Evolutionary conservation across 1,284 basidiomycete species (phyloP), one percentile per base, ranked within the genome.

Genomic region (Heterobasidion parviporum): DNA sequence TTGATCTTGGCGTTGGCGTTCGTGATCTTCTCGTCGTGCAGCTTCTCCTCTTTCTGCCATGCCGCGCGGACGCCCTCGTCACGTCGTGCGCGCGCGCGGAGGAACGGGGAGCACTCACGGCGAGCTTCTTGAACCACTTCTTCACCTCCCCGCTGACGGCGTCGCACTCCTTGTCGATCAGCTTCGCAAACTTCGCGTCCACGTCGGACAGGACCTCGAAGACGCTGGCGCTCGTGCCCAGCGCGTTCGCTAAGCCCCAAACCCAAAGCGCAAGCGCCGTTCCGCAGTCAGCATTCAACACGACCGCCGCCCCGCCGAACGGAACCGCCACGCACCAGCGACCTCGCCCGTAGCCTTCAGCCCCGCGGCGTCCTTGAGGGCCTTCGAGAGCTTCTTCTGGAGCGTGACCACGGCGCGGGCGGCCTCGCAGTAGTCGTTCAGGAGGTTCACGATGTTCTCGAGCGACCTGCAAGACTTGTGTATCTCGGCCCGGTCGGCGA

Each of bases 101-200:
- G 44, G 14, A 7, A n/a, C 18, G 36, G 26, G 49, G 34, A 9
- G 12, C 7, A 68, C 75, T 60, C 64, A 89, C 89, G 53, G 82
- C 77, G 50, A 91, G 76, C 68, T 83, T 89, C 78, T 87, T 89
- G 74, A 90, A 84, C 85, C 87, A 90, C 62, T 87, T 91, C 74
- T 83, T 85, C 45, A 90, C 80, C 60, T 90, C 88, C 41, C 72
- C 69, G 60, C 80, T 83, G 50, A 88, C 70, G 20, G 59, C 64
- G 60, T 83, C 82, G 59, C 83, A 89, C 62, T 91, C 87, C 70
- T 82, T 89, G 63, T 88, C 85, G 6, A 79, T 79, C 57, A 85
- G 65, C 71, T 87, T 91, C 43, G 80, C 78, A 66, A 87, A 89
- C 70, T 87, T 91, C 59, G 71, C 60, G 62, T 89, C 84, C 52